Evolutionary conservation across 1,284 basidiomycete species (phyloP).

Genomic region (Tremellales sp.): DNA sequence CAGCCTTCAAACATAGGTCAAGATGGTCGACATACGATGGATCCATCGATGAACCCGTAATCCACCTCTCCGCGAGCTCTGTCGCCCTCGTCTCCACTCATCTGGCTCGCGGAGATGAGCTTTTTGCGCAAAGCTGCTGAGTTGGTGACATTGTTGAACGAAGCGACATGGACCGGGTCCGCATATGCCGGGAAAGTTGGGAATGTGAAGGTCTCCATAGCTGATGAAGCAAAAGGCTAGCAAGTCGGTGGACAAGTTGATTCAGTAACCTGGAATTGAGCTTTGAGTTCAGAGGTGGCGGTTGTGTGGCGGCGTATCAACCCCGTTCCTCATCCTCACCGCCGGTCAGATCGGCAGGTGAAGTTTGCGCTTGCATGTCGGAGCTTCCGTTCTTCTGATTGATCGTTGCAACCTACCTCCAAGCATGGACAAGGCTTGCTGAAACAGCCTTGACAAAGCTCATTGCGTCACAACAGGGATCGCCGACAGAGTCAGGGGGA

Average conservation of each 20-base stretch:
- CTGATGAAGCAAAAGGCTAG: not conserved
- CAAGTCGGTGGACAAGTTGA: not conserved
- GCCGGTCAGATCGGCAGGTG: too few relatives aligned
- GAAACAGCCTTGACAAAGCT: too few relatives aligned
- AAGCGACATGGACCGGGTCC: constrained; percentile 57
- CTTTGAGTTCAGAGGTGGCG: not conserved
- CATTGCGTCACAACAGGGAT: too few relatives aligned
- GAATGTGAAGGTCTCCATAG: constrained; percentile 50
- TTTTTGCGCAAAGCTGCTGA: constrained; percentile 59
- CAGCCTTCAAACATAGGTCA: not conserved
- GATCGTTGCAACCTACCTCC: too few relatives aligned
- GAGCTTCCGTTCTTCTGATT: too few relatives aligned
- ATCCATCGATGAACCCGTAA: constrained; percentile 82
- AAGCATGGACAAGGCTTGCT: too few relatives aligned
- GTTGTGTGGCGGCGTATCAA: too few relatives aligned
- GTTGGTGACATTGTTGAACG: constrained; percentile 66
- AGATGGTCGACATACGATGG: constrained; percentile 49
- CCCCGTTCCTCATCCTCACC: too few relatives aligned
- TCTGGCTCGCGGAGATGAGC: constrained; percentile 64
- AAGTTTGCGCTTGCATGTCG: too few relatives aligned
- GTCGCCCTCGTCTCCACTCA: constrained; percentile 61
- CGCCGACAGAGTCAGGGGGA: too few relatives aligned
- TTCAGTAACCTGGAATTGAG: not conserved
- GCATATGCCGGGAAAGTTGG: constrained; percentile 35
- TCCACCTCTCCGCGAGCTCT: constrained; percentile 67